These are phyloP conservation scores for Lavandula angustifolia DNA, from an alignment of 257 asterid species.

Conservation along the genomic window DNA sequence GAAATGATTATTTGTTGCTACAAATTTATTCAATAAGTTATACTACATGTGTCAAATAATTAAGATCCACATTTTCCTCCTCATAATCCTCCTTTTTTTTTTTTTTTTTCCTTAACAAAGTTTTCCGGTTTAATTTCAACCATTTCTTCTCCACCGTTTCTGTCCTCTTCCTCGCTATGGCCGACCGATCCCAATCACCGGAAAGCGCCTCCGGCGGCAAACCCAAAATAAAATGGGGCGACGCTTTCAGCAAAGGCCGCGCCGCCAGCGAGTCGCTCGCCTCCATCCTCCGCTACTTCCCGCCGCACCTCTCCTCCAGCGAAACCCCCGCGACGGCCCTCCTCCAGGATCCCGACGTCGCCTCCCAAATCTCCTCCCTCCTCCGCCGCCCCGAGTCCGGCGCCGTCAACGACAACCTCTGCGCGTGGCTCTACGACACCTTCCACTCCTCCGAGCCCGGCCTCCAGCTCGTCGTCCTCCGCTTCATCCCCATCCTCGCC, in stretches of 20 bases:
- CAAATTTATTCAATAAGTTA: no score
- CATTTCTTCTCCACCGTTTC: neutral
- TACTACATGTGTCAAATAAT: no score
- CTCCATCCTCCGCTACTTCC: conserved; percentile 57
- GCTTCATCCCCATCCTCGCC: conserved; percentile 63
- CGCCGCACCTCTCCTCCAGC: conserved; percentile 52
- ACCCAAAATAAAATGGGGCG: conserved; percentile 71
- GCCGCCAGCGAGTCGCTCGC: conserved; percentile 61
- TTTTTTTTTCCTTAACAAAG: no score
- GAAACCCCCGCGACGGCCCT: conserved; percentile 70
- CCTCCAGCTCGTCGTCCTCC: conserved; percentile 84
- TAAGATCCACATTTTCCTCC: conserved; percentile 38
- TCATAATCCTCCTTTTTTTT: conserved; percentile 20
- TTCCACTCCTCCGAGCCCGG: conserved; percentile 70
- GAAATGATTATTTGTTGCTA: no score
- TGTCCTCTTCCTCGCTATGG: conserved; percentile 17
- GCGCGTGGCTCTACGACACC: conserved; percentile 97
- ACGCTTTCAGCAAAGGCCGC: conserved; percentile 63
- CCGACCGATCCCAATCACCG: conserved; percentile 32
- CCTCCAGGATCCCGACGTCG: conserved; percentile 60
- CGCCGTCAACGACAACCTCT: conserved; percentile 71
- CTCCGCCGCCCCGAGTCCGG: conserved; percentile 83
- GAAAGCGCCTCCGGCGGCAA: conserved; percentile 32
- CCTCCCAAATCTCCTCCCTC: conserved; percentile 52
- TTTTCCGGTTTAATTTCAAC: neutral